Evolutionary conservation across 768 basidiomycete genomes (phyloP), one percentile per base, ranked within the genome.

Genomic region (Pisolithus marmoratus): DNA sequence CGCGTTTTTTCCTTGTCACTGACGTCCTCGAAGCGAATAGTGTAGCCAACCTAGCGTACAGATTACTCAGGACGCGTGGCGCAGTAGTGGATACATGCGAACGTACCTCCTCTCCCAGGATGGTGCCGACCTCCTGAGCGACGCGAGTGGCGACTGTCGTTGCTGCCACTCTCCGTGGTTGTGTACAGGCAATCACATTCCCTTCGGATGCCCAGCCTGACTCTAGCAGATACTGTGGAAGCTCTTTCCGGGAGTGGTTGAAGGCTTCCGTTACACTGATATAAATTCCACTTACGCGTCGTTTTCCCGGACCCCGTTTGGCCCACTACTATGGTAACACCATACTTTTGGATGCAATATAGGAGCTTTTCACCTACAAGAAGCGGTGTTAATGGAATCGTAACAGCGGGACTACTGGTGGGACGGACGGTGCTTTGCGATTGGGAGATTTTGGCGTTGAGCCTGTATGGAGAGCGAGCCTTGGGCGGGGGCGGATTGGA

Each of bases 221-320:
- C 74, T 98, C 93, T 52, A 87, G 75, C 15, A 98, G 80, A 69
- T 90, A 99, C 70, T 98, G 96, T 2, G 96, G 95, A 42, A 99
- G 78, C 69, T 99, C 93, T 97, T 50, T 54, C 55, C 51, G 57
- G 49, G 40, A 42, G 49, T 42, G n/a, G 27, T 52, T 34, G 41
- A 38, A 8, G 29, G 37, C 23, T 20, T 19, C 14, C 11, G 23
- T 14, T 17, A 53, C 8, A 26, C 27, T 1, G 24, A 34, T 3
- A 4, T 27, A 9, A 34, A 34, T 34, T 34, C 41, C 27, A 76
- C 88, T 66, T 58, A 95, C 94, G 95, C 57, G 95, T 99, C 7
- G 94, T 95, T 72, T 99, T 98, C 43, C 96, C 96, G 53, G 90
- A 96, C 3, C 96, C 96, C 0, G 96, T 98, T 62, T 97, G 90